These are phyloP conservation scores for Thuidium tamariscinum DNA, from an alignment of 225 moss, liverwort and hornwort species.

Conservation along the genomic window DNA sequence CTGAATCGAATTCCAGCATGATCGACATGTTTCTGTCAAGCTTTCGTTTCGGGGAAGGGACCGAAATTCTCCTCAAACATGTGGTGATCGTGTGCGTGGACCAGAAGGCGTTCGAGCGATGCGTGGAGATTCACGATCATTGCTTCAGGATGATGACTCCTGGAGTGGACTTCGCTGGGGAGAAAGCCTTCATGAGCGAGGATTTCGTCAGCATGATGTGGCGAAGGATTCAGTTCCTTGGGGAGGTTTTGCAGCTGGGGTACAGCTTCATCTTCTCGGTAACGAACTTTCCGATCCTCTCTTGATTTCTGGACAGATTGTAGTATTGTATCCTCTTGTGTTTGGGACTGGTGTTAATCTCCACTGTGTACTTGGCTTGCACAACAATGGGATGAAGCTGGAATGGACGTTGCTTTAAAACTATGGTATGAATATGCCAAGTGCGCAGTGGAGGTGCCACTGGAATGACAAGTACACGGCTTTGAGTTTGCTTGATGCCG, in stretches of 20 bases:
- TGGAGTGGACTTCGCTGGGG: slow-evolving; percentile 47
- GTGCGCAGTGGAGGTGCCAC: background rate
- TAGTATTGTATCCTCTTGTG: background rate
- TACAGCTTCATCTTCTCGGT: slow-evolving; percentile 78
- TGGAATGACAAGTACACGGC: background rate
- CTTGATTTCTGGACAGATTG: background rate
- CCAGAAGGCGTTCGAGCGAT: slow-evolving; percentile 59
- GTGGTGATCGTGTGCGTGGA: slow-evolving; percentile 63
- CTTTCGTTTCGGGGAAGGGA: slow-evolving; percentile 45
- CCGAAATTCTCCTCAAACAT: slow-evolving; percentile 31
- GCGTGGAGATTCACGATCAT: slow-evolving; percentile 47
- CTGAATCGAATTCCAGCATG: slow-evolving; percentile 48
- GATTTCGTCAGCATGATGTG: slow-evolving; percentile 90
- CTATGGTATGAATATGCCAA: background rate
- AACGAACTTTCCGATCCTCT: background rate
- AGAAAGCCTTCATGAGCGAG: slow-evolving; percentile 59
- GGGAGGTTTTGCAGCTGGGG: slow-evolving; percentile 55
- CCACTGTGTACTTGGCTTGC: background rate
- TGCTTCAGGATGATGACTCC: slow-evolving; percentile 53
- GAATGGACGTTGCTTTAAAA: background rate
- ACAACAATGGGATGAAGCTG: background rate
- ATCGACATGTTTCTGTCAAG: slow-evolving; percentile 57
- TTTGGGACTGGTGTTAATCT: background rate
- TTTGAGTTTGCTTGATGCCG: background rate
- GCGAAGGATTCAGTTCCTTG: slow-evolving; percentile 64